phyloP scores from a whole-genome alignment of 2,329 filamentous ascomycete species.

The Colletotrichum sojae region DNA sequence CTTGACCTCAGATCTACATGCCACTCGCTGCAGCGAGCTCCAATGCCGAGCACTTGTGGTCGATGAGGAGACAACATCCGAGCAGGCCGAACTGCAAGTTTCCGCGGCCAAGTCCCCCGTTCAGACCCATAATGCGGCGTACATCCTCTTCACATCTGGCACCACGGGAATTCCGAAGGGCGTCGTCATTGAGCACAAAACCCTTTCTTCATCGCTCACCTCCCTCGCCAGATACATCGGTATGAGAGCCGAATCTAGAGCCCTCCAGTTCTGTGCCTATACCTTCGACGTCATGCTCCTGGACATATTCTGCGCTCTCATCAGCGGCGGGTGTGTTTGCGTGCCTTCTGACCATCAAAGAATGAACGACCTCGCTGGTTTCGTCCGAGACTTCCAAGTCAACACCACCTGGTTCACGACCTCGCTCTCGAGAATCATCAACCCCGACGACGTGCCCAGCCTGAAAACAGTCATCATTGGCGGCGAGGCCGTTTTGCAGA shows the following conservation, averaged over 20 bases:
- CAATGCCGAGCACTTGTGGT: constrained; percentile 4
- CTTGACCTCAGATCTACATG: constrained; percentile 4
- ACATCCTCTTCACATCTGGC: constrained; percentile 48
- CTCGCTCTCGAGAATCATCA: constrained; percentile 18
- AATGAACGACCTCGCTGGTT: constrained; percentile 41
- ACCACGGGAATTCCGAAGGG: constrained; percentile 48
- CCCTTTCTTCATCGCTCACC: constrained; percentile 42
- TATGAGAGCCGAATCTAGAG: constrained; percentile 43
- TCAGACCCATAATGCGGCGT: constrained; percentile 39
- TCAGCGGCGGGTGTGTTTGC: constrained; percentile 21
- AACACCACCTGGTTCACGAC: constrained; percentile 28
- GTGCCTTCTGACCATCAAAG: constrained; percentile 39
- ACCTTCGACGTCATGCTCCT: constrained; percentile 43
- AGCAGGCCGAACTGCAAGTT: too few species aligned
- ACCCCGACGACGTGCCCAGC: constrained; percentile 20
- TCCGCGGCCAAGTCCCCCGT: not conserved
- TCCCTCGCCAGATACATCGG: constrained; percentile 9
- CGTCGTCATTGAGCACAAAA: constrained; percentile 43
- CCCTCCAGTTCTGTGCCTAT: constrained; percentile 42
- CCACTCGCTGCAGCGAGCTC: constrained; percentile 2
- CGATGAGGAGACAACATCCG: not conserved
- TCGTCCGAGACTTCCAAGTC: constrained; percentile 34
- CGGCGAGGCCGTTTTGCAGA: constrained; percentile 48
- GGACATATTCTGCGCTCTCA: constrained; percentile 38
- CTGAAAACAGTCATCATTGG: constrained; percentile 17